Evolutionary conservation across 768 basidiomycete species (phyloP).

Genomic region (Pleurotus citrinopileatus): DNA sequence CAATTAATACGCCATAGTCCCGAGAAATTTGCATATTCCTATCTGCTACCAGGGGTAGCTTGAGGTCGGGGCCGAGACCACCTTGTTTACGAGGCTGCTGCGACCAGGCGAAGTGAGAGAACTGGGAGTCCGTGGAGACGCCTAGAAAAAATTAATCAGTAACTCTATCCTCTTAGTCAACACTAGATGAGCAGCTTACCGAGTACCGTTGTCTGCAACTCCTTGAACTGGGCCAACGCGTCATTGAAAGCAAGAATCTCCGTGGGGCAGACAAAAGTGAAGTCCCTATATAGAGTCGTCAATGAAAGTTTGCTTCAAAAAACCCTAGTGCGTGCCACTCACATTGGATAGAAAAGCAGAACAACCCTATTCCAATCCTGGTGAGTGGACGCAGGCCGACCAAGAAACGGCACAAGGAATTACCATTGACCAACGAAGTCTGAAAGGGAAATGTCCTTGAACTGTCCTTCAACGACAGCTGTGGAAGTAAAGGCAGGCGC

Average conservation of each 20-base stretch:
- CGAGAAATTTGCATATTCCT: conserved; percentile 75
- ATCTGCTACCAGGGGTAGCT: conserved; percentile 82
- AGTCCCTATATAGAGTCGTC: conserved; percentile 50
- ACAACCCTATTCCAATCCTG: conserved; percentile 61
- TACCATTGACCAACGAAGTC: conserved; percentile 85
- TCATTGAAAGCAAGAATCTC: conserved; percentile 96
- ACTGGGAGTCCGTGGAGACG: conserved; percentile 89
- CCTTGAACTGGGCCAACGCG: conserved; percentile 71
- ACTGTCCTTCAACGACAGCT: conserved; percentile 72
- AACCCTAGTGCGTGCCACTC: conserved; percentile 25
- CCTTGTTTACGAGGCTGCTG: conserved; percentile 79
- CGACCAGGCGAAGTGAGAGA: conserved; percentile 86
- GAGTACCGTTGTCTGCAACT: conserved; percentile 72
- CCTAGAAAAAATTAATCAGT: conserved; percentile 29
- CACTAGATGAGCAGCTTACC: no score
- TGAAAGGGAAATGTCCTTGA: conserved; percentile 72
- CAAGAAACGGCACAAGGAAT: conserved; percentile 16
- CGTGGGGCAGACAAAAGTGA: conserved; percentile 91
- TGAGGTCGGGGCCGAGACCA: conserved; percentile 86
- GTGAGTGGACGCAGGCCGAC: neutral
- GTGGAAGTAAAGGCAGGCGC: conserved; percentile 79
- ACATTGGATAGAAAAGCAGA: conserved; percentile 94
- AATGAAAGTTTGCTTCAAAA: neutral
- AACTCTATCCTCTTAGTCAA: no score
- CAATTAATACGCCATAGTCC: conserved; percentile 86